A percentile compares a stretch with the other conserved stretches of the same genome.
These are phyloP conservation scores for Theobroma cacao DNA, from an alignment of 345 rosid genomes.

Conservation along the genomic window DNA sequence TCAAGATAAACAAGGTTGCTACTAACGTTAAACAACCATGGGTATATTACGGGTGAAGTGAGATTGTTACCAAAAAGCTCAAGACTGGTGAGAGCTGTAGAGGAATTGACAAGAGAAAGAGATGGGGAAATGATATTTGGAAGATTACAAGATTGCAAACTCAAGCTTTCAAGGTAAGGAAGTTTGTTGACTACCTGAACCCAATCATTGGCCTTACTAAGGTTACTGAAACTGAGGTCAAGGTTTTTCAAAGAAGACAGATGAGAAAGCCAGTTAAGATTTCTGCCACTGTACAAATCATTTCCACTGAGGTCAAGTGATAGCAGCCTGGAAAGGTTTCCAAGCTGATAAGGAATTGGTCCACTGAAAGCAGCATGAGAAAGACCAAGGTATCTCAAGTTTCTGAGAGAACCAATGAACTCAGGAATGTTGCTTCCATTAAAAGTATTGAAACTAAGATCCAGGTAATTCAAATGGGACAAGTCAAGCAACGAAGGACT, in stretches of 20 bases:
- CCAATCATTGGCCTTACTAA: constrained; percentile 3
- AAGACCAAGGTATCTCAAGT: background rate
- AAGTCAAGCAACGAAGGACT: background rate
- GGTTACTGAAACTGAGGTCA: background rate
- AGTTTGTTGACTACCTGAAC: background rate
- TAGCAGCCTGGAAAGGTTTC: constrained; percentile 6
- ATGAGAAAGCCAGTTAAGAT: constrained; percentile 10
- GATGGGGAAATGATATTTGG: background rate
- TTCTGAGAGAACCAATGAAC: constrained; percentile 3
- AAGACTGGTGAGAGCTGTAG: background rate
- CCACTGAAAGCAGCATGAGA: background rate
- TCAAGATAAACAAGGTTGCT: background rate
- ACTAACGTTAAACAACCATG: constrained; percentile 8
- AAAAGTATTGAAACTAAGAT: background rate
- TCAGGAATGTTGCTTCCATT: background rate
- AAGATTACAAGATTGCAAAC: background rate
- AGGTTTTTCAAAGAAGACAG: background rate
- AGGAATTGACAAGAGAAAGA: background rate
- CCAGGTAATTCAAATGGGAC: background rate
- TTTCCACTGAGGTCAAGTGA: constrained; percentile 2
- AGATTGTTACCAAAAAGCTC: background rate
- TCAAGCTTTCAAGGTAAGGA: background rate
- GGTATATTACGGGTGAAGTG: background rate
- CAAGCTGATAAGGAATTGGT: constrained; percentile 4
- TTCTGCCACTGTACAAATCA: background rate